Evolutionary conservation across 2,329 filamentous ascomycete genomes (phyloP).

Genomic region (Penicillium sp.): DNA sequence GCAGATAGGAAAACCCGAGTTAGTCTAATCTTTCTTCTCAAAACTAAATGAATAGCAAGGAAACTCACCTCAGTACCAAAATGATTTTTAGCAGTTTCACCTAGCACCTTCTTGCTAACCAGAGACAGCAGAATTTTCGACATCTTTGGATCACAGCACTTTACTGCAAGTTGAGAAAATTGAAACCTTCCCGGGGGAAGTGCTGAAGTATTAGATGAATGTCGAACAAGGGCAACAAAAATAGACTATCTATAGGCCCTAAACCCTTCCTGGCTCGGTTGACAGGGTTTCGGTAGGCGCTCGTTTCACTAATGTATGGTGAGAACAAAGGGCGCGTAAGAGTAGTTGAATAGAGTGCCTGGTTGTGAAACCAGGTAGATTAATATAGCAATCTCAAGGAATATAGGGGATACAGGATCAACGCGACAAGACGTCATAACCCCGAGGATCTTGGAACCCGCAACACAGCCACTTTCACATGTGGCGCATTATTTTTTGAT

Average conservation of each 20-base stretch:
- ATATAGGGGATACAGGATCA: not conserved
- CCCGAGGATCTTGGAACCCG: slow-evolving; percentile 17
- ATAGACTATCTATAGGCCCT: slow-evolving; percentile 14
- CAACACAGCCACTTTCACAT: slow-evolving; percentile 12
- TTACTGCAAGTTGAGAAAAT: not conserved
- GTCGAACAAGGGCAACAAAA: slow-evolving; percentile 6
- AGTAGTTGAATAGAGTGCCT: not conserved
- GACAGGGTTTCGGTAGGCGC: slow-evolving; percentile 13
- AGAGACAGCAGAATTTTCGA: slow-evolving; percentile 27
- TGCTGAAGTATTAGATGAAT: slow-evolving; percentile 3
- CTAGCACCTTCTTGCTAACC: slow-evolving; percentile 36
- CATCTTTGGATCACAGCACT: slow-evolving; percentile 19
- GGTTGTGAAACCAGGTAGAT: not conserved
- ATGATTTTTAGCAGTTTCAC: slow-evolving; percentile 40
- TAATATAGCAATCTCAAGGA: slow-evolving; percentile 7
- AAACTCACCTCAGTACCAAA: slow-evolving; percentile 42
- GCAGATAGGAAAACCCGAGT: slow-evolving; percentile 2
- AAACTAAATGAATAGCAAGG: not conserved
- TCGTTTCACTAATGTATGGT: slow-evolving; percentile 2
- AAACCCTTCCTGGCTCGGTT: slow-evolving; percentile 2
- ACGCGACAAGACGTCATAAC: slow-evolving; percentile 23
- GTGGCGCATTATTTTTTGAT: slow-evolving; percentile 11
- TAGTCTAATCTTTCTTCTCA: not conserved
- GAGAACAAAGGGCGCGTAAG: not conserved
- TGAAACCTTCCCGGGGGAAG: not conserved